These are phyloP conservation scores for Phytomonas sp. DNA, from an alignment of 208 protist genomes.

Conservation along the genomic window DNA sequence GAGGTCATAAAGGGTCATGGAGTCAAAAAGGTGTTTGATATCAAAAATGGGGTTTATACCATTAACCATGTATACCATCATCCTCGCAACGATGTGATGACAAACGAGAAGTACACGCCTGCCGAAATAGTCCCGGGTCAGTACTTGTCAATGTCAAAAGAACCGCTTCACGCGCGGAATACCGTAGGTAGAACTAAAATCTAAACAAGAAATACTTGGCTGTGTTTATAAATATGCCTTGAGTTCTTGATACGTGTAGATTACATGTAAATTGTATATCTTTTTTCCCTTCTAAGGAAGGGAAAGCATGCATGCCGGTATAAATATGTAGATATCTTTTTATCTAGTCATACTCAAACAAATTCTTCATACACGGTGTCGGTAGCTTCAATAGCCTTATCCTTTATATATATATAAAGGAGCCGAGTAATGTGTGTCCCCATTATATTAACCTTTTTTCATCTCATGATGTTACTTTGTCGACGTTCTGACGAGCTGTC, in stretches of 20 bases:
- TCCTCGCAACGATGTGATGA: constrained; percentile 63
- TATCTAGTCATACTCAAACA: not conserved
- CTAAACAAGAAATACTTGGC: not conserved
- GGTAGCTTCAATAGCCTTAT: not conserved
- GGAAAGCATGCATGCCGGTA: not conserved
- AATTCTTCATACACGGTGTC: not conserved
- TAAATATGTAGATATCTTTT: not conserved
- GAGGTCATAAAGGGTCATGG: constrained; percentile 53
- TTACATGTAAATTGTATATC: constrained; percentile 4
- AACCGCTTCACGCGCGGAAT: constrained; percentile 75
- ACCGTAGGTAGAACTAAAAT: constrained; percentile 9
- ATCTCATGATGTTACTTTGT: not conserved
- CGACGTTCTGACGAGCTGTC: not conserved
- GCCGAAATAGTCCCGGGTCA: constrained; percentile 77
- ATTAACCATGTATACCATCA: constrained; percentile 79
- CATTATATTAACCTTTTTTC: not conserved
- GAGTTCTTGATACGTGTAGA: not conserved
- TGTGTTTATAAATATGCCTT: not conserved
- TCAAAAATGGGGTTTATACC: constrained; percentile 74
- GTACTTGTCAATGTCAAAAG: constrained; percentile 67
- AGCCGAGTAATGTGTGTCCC: not conserved
- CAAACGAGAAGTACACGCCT: constrained; percentile 65
- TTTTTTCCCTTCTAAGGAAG: constrained; percentile 7
- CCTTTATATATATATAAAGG: not conserved
- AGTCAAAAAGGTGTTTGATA: constrained; percentile 64